Evolutionary conservation across 805 yeast genomes (phyloP), one percentile per base, ranked within the genome.

Genomic region (Zygosaccharomyces gambellarensis): DNA sequence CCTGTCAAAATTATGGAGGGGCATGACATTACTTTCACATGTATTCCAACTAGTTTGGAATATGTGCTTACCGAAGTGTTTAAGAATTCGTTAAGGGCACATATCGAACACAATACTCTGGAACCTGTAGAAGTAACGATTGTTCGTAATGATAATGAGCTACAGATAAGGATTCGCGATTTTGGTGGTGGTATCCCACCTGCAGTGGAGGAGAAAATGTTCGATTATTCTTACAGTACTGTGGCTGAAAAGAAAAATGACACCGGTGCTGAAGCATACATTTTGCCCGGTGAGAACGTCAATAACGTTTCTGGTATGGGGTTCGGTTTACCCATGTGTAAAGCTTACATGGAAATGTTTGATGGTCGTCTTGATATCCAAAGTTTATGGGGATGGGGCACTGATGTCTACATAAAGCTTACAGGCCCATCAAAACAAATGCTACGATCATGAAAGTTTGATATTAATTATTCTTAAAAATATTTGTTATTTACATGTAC

Each of bases 291-390:
- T 1, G 75, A 77, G 22, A 84, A 84, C 1, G 85, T 87, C 1
- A 73, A 75, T 40, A 75, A 76, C 21, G 78, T 92, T 31, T 96
- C 97, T 0, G 99, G 99, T 0, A 86, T 94, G 87, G 98, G 98
- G 0, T 92, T 89, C 63, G 99, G 99, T 0, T 68, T 92, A 48
- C 98, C 98, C 5, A 71, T 92, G 53, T 86, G 90, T 52, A 72
- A 80, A 57, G 85, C 88, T 0, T 86, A 86, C 59, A 81, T 85
- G 28, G 86, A 82, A 60, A 75, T 84, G 62, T 85, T 86, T 63
- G 85, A 84, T 38, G 94, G 94, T 2, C 73, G 72, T 41, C 73
- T 87, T 45, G 81, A 81, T 51, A 72, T 87, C 27, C 89, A 86
- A 63, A 80, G 85, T 43, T 75, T 85, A 50, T 78, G 78, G 67